Conservation (phyloP, 345 rosid genomes). For the Ceriops decandra region DNA sequence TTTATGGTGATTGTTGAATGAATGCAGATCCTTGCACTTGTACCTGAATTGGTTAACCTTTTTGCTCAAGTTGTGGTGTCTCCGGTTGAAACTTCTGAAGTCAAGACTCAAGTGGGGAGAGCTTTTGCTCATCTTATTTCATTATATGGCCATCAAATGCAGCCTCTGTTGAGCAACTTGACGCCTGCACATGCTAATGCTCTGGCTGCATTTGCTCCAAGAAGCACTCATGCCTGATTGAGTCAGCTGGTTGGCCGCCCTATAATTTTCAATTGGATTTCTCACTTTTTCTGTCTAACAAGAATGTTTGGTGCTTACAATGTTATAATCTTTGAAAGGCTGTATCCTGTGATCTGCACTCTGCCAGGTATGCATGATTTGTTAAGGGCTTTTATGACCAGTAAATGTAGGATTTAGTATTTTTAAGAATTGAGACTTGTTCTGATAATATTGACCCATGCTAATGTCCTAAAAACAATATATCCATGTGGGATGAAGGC, state of each 20-base stretch:
- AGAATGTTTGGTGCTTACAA: no score
- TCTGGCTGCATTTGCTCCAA: constrained; percentile 66
- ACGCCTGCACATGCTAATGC: constrained; percentile 82
- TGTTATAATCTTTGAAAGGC: no score
- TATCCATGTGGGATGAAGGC: no score
- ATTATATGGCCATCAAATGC: constrained; percentile 83
- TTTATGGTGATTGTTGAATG: not conserved
- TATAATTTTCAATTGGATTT: no score
- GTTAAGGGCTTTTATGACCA: no score
- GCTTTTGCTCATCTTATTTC: constrained; percentile 78
- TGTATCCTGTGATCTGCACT: no score
- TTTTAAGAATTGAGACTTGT: no score
- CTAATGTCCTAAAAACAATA: no score
- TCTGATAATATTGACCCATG: no score
- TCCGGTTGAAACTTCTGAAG: constrained; percentile 74
- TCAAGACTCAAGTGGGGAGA: constrained; percentile 78
- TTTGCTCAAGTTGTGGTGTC: constrained; percentile 89
- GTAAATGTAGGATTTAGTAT: no score
- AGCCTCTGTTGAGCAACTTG: constrained; percentile 62
- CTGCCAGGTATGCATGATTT: no score
- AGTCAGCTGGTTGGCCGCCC: not conserved
- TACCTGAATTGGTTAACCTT: constrained; percentile 78
- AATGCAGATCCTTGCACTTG: constrained; percentile 67
- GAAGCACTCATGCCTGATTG: constrained; percentile 34
- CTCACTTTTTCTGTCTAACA: no score